Conservation (phyloP, 2,329 filamentous ascomycete genomes). For the Ascosphaera aggregata region DNA sequence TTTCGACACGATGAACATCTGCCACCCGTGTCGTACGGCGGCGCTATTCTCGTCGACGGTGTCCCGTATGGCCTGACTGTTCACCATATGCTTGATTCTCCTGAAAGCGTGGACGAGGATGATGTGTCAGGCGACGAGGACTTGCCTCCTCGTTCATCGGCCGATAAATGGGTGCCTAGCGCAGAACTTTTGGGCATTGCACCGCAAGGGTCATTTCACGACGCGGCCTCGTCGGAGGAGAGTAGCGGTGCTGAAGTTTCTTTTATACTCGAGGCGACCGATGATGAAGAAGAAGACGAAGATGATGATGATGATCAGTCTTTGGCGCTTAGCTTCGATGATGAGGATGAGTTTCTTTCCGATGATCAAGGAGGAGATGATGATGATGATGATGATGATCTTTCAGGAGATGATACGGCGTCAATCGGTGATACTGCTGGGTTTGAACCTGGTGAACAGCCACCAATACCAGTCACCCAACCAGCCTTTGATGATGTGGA, state of each 20-base stretch:
- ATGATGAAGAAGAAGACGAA: slow-evolving; percentile 27
- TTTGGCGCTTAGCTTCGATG: slow-evolving; percentile 15
- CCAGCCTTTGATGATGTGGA: slow-evolving; percentile 75
- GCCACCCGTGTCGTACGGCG: slow-evolving; percentile 77
- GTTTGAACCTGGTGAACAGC: slow-evolving; percentile 48
- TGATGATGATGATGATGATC: slow-evolving; percentile 20
- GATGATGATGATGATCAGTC: slow-evolving; percentile 23
- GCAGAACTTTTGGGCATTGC: slow-evolving; percentile 5
- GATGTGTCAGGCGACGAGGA: slow-evolving; percentile 17
- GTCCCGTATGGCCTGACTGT: slow-evolving; percentile 86
- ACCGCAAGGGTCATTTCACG: neutral
- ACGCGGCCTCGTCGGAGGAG: neutral
- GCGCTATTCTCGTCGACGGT: slow-evolving; percentile 63
- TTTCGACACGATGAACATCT: slow-evolving; percentile 69
- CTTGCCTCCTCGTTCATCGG: slow-evolving; percentile 22
- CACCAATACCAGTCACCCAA: slow-evolving; percentile 66
- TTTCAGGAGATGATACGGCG: slow-evolving; percentile 30
- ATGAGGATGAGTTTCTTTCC: slow-evolving; percentile 25
- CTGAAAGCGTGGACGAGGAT: slow-evolving; percentile 30
- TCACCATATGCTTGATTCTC: slow-evolving; percentile 72
- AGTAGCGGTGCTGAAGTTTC: slow-evolving; percentile 1
- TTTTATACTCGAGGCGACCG: slow-evolving; percentile 19
- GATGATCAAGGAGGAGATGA: slow-evolving; percentile 27
- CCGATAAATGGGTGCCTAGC: slow-evolving; percentile 12
- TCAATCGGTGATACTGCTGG: slow-evolving; percentile 55